Evolutionary conservation across 1,139 yeast genomes (phyloP), one percentile per base, ranked within the genome.

Genomic region (Blastobotrys niveus): DNA sequence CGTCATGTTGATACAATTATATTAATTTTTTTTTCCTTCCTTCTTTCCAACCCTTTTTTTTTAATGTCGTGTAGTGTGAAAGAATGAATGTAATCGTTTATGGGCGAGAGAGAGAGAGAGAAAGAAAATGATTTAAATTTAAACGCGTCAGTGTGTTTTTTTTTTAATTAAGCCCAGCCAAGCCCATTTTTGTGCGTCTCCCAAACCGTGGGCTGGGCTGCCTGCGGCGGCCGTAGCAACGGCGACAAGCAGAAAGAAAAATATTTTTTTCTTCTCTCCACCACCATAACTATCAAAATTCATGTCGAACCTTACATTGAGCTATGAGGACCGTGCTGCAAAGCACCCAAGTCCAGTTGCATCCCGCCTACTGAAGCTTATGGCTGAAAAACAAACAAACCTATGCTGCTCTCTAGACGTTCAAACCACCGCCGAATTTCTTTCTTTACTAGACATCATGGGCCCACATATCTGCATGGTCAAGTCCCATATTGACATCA

Each of bases 391-490:
- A 65, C 71, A 86, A 63, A 77, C 96, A 48, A 93, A 91, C 58
- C 73, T 93, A 49, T 93, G 98, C 71, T 97, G 97, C 17, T 88
- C 97, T n/a, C 77, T 89, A 19, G 99, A 93, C 63, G 94, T 91
- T 18, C 76, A 77, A 49, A 79, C 84, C 32, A 87, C 96, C 5
- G 61, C 62, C 5, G 96, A 89, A 59, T 74, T 93, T 47, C 71
- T 93, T 45, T 58, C 61, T 2, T 73, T 91, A 46, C 74, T 85
- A 29, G 96, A 89, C 48, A 72, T 72, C 48, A 72, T 91, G 45
- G 99, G 97, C 0, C 98, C 98, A 5, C 80, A 77, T 63, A 84
- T 93, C 47, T 91, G 96, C 65, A 70, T 91, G 45, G 87, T 88
- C 42, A 93, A 93, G 70, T 88, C 97, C 5, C 99, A 93, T 62